Percentiles rank a stretch among this genome's conserved stretches.
phyloP scores from a whole-genome alignment of 768 basidiomycete species.

The Rhodotorula paludigena region DNA sequence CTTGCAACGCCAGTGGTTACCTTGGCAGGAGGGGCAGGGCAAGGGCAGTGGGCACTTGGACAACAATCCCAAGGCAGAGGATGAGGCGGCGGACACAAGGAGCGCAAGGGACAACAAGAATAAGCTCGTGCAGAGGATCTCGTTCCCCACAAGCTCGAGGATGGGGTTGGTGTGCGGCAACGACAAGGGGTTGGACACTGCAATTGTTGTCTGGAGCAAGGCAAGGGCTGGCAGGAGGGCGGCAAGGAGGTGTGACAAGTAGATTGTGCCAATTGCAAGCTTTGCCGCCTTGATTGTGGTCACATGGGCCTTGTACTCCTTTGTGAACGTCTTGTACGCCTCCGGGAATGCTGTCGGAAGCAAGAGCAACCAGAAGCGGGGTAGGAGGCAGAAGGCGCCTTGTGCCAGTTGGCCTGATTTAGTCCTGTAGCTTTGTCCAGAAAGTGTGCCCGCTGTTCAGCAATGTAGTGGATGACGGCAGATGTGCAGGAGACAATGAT shows the following conservation, averaged over 20 bases:
- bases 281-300: not conserved
- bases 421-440: not conserved
- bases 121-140: constrained; percentile 8
- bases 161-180: not conserved
- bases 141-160: constrained; percentile 14
- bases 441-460: not conserved
- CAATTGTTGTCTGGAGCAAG: not conserved
- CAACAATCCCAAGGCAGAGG: too few species aligned
- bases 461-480: constrained; percentile 2
- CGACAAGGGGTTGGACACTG: not conserved
- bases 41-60: too few species aligned
- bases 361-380: not conserved
- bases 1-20: too few species aligned
- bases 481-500: not conserved
- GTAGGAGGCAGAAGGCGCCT: constrained; percentile 1
- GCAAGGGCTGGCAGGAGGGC: not conserved
- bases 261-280: not conserved
- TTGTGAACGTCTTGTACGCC: not conserved
- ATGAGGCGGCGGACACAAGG: too few species aligned
- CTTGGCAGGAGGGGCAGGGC: too few species aligned
- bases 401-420: not conserved
- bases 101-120: too few species aligned
- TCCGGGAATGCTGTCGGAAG: not conserved
- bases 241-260: constrained; percentile 1
- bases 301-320: not conserved